Conservation (phyloP, 2,329 filamentous ascomycete species). For the Beauveria varroae region DNA sequence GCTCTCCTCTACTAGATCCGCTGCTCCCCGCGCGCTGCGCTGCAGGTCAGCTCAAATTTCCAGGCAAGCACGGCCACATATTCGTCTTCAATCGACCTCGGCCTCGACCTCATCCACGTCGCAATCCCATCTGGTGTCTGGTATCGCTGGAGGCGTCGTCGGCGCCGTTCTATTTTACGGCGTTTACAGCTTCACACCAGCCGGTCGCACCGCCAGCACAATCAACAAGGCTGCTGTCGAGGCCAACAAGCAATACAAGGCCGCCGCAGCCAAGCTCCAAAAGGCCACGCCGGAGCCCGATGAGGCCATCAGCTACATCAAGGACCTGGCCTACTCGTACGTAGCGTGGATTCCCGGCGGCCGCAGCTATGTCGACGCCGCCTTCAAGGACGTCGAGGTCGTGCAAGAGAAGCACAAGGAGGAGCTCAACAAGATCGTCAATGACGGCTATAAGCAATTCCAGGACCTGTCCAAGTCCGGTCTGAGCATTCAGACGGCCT, state of each 20-base stretch:
- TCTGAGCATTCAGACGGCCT: constrained; percentile 54
- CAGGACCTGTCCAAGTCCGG: constrained; percentile 52
- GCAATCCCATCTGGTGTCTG: constrained; percentile 30
- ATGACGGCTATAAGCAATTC: constrained; percentile 60
- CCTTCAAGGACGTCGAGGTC: constrained; percentile 63
- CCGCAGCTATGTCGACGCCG: constrained; percentile 57
- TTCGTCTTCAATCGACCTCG: constrained; percentile 34
- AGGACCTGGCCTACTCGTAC: constrained; percentile 60
- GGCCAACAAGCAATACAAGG: constrained; percentile 53
- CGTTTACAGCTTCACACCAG: constrained; percentile 36
- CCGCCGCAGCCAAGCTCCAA: constrained; percentile 52
- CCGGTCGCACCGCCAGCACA: constrained; percentile 32
- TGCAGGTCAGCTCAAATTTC: not conserved
- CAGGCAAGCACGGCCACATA: not conserved
- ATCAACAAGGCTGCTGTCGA: constrained; percentile 43
- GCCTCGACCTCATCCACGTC: constrained; percentile 19
- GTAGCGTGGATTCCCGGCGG: constrained; percentile 66
- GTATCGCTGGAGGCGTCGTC: constrained; percentile 36
- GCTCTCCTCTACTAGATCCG: constrained; percentile 1
- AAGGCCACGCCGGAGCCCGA: constrained; percentile 57
- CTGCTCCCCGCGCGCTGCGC: not conserved
- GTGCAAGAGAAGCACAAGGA: constrained; percentile 59
- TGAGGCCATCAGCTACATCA: constrained; percentile 58
- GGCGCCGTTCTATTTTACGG: constrained; percentile 36
- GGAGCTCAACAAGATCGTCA: constrained; percentile 62